Conservation (phyloP, 73 alveolate genomes). For the Paramecium biaurelia region DNA sequence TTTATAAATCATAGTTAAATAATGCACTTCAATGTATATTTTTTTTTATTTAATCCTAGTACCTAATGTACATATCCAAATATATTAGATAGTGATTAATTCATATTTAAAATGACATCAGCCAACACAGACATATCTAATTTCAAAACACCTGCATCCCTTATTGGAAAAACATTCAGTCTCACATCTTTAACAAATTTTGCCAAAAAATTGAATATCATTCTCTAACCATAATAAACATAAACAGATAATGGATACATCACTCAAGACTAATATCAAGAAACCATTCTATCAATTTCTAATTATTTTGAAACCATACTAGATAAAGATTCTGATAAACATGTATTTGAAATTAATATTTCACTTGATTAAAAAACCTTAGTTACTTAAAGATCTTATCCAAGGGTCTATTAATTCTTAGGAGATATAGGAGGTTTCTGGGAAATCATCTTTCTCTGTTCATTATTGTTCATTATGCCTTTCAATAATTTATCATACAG, state of each 20-base stretch:
- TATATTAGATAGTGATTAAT: not conserved
- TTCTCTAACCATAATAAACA: not conserved
- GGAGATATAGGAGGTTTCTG: slow-evolving; percentile 11
- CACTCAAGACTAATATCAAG: not conserved
- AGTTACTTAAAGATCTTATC: not conserved
- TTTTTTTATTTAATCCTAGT: not conserved
- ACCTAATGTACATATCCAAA: slow-evolving; percentile 27
- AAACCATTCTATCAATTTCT: not conserved
- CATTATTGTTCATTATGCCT: not conserved
- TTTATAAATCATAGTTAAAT: not conserved
- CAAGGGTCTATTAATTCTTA: not conserved
- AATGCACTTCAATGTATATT: slow-evolving; percentile 3
- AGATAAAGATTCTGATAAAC: not conserved
- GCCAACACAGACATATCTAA: not conserved
- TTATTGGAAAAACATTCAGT: not conserved
- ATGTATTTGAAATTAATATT: not conserved
- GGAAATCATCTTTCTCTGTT: not conserved
- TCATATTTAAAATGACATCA: not conserved
- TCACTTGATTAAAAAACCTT: not conserved
- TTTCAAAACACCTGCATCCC: not conserved
- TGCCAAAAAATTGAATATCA: not conserved
- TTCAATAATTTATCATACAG: not conserved
- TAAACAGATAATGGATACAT: slow-evolving; percentile 6
- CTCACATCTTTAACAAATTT: not conserved
- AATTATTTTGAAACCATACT: not conserved